These are phyloP conservation scores for Viola pubescens DNA, from an alignment of 441 rosid genomes.

Conservation along the genomic window DNA sequence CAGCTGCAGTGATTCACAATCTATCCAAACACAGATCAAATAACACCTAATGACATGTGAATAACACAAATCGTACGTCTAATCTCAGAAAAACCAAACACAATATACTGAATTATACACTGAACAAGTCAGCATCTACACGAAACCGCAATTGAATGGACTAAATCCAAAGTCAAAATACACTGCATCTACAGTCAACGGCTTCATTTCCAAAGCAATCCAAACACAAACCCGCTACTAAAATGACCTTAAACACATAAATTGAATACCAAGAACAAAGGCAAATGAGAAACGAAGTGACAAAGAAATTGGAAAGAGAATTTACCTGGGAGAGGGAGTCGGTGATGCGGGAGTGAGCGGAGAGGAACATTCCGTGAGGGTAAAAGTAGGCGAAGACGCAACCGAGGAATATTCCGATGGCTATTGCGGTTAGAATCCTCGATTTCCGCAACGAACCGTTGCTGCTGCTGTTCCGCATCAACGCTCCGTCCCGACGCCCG, in stretches of 20 bases:
- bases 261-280: neutral
- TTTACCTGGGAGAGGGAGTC: slow-evolving; percentile 21
- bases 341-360: slow-evolving; percentile 14
- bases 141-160: too few species aligned
- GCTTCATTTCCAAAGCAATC: neutral
- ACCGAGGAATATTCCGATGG: slow-evolving; percentile 31
- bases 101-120: neutral
- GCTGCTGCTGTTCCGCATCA: slow-evolving; percentile 26
- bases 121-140: too few species aligned
- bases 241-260: neutral
- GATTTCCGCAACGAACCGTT: slow-evolving; percentile 21
- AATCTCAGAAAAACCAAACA: neutral
- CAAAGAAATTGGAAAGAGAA: neutral
- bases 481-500: slow-evolving; percentile 30
- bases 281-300: neutral
- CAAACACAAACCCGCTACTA: too few species aligned
- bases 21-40: neutral
- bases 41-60: neutral
- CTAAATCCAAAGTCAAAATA: neutral
- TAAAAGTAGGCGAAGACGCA: slow-evolving; percentile 32
- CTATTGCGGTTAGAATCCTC: slow-evolving; percentile 27
- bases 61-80: neutral
- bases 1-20: neutral
- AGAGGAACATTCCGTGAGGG: slow-evolving; percentile 31
- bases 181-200: neutral